Evolutionary conservation across 2,329 filamentous ascomycete genomes (phyloP), one percentile per base, ranked within the genome.

Genomic region (Talaromyces sp.): DNA sequence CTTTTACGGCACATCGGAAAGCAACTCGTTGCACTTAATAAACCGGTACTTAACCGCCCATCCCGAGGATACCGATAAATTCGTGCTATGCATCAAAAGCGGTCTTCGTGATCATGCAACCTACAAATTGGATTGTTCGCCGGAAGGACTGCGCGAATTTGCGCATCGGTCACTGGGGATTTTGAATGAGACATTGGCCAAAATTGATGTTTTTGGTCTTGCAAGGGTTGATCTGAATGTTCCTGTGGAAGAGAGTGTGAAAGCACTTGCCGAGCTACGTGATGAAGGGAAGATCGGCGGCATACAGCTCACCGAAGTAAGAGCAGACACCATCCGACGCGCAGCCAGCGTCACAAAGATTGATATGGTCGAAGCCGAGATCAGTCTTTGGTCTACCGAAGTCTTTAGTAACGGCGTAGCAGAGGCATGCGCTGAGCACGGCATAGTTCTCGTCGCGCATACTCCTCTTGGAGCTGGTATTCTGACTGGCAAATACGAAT

Each of bases 31-130:
- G 70, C 83, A 84, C 34, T 76, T 90, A 5, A 75, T 90, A 36
- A 82, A 85, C 68, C 79, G 81, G 27, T 91, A 90, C 77, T 89
- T 90, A 71, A 81, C 80, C 25, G 81, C 83, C 66, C 84, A 90
- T 72, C 88, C 88, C 0, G 84, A 88, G 67, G 85, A 90, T 67
- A 86, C 87, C 6, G 78, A 83, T 56, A 86, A 87, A 71, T 81
- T 90, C 8, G 81, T 88, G 11, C 75, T 91, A 58, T 83, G 82
- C 70, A 82, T 91, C 72, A 91, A 91, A 77, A 88, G 88, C 31
- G 84, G 81, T 6, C 69, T 80, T 49, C n/a, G 22, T 2, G 61
- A 64, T 43, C 53, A 68, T 76, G 2, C 70, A 5, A 76, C 68
- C 1, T 69, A 78, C 54, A 63, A 63, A 1, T 80, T 83, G 0